Evolutionary conservation across 805 yeast species (phyloP).

Genomic region (Kodamaea laetipori): DNA sequence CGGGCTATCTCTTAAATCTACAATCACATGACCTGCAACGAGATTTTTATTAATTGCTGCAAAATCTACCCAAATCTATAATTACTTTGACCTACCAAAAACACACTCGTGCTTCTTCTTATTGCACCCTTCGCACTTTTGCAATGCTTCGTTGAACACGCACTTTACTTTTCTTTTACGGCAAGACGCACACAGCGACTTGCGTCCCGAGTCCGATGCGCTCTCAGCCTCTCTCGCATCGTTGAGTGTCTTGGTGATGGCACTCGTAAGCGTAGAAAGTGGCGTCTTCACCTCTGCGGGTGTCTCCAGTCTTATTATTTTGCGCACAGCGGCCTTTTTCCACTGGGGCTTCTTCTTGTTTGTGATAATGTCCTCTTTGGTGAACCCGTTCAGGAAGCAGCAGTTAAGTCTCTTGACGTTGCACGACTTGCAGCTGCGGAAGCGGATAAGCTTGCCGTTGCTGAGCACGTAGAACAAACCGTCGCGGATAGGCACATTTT

Average conservation of each 20-base stretch:
- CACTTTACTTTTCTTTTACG: constrained; percentile 48
- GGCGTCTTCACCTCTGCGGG: constrained; percentile 9
- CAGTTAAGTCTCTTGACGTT: constrained; percentile 48
- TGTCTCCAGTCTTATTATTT: constrained; percentile 5
- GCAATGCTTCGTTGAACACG: constrained; percentile 30
- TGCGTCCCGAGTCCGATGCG: constrained; percentile 23
- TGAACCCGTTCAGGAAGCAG: constrained; percentile 63
- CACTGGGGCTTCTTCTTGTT: constrained; percentile 29
- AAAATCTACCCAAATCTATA: constrained; percentile 4
- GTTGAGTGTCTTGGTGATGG: constrained; percentile 15
- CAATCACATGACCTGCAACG: neutral
- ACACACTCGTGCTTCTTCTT: constrained; percentile 40
- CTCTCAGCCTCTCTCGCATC: constrained; percentile 11
- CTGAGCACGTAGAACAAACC: constrained; percentile 22
- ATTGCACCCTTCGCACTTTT: constrained; percentile 43
- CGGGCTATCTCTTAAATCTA: neutral
- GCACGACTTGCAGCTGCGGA: constrained; percentile 59
- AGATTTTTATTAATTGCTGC: constrained; percentile 2
- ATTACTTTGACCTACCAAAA: constrained; percentile 24
- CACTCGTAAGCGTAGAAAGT: constrained; percentile 12
- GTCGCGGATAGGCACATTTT: constrained; percentile 17
- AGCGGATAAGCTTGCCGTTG: constrained; percentile 45
- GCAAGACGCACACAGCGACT: constrained; percentile 42
- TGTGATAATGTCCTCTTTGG: constrained; percentile 57
- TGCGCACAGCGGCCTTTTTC: constrained; percentile 11